These are phyloP conservation scores for Pleurozium schreberi DNA, from an alignment of 225 moss, liverwort and hornwort genomes.

Conservation along the genomic window DNA sequence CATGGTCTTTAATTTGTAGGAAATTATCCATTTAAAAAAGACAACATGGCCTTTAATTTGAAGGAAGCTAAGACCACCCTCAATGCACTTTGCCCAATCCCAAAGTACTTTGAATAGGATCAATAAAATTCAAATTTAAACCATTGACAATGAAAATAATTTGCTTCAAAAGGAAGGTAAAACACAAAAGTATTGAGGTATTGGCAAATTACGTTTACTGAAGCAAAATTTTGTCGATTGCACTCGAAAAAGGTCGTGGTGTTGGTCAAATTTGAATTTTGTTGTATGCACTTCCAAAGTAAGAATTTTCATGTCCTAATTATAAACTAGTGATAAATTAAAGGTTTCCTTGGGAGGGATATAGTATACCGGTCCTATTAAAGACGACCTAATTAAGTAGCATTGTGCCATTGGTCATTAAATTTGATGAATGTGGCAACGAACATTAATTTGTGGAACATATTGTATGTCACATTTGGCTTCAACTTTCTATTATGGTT, in stretches of 20 bases:
- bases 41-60: neutral
- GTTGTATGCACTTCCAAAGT: accelerated
- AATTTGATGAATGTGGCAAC: neutral
- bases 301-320: neutral
- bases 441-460: too few species aligned
- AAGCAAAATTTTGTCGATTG: neutral
- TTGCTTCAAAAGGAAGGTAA: accelerated
- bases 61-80: neutral
- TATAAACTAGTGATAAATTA: neutral
- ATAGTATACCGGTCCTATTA: accelerated
- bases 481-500: neutral
- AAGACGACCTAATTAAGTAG: neutral
- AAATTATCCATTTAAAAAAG: neutral
- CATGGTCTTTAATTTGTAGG: neutral
- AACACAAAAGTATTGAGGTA: neutral
- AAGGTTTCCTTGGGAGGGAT: neutral
- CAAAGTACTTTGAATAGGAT: too few species aligned
- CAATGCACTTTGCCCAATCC: neutral
- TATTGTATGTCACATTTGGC: neutral
- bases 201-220: accelerated
- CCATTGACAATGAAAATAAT: neutral
- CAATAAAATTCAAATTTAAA: neutral
- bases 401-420: neutral
- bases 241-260: neutral
- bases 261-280: neutral